These are phyloP conservation scores for Cucurbitaria berberidis DNA, from an alignment of 2,329 filamentous ascomycete genomes.

Conservation along the genomic window DNA sequence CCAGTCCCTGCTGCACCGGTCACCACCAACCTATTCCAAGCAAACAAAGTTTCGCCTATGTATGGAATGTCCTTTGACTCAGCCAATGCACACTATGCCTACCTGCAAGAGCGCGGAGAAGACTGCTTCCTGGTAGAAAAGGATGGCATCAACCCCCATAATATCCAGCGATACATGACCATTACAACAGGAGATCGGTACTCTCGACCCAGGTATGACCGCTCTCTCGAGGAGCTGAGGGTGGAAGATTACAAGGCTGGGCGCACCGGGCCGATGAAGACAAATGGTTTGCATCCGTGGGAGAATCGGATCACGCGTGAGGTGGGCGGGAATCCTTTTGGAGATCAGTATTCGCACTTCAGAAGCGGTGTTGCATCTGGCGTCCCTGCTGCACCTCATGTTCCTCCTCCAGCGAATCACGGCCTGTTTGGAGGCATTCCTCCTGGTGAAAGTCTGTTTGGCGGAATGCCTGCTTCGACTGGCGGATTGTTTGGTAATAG, in stretches of 20 bases:
- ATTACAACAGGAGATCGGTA: conserved; percentile 8
- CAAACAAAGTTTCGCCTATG: not conserved
- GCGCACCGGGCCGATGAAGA: conserved; percentile 3
- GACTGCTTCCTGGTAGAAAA: conserved; percentile 6
- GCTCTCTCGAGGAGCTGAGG: conserved; percentile 27
- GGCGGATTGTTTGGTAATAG: not conserved
- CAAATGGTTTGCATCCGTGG: not conserved
- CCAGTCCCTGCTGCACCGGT: not conserved
- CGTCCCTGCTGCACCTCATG: not conserved
- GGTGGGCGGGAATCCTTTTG: not conserved
- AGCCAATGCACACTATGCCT: not conserved
- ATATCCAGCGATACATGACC: conserved; percentile 13
- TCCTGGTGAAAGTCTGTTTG: no score
- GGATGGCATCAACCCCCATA: not conserved
- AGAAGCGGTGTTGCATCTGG: not conserved
- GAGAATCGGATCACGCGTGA: not conserved
- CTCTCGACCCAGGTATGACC: conserved; percentile 1
- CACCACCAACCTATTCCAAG: not conserved
- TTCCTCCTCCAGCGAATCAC: not conserved
- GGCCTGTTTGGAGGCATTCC: not conserved
- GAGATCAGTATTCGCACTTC: not conserved
- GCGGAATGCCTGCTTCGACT: not conserved
- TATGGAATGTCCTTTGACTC: not conserved
- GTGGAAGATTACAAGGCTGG: conserved; percentile 15
- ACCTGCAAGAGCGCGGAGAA: conserved; percentile 11